These are phyloP conservation scores for Trifolium dubium DNA, from an alignment of 306 rosid genomes.

Conservation along the genomic window DNA sequence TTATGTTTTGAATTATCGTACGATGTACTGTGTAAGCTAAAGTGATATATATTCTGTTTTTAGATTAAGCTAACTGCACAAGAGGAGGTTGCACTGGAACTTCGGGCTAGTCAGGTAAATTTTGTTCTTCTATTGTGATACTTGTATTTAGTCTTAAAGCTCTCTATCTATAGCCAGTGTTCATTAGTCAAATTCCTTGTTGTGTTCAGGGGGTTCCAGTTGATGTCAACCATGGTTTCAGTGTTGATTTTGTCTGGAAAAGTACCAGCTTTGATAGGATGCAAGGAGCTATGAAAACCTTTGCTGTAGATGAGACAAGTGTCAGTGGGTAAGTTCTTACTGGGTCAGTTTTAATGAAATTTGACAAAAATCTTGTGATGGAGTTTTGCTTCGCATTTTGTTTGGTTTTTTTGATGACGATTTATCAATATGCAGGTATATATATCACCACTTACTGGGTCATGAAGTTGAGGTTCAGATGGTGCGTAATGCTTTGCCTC, in stretches of 20 bases:
- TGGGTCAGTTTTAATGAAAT: constrained; percentile 8
- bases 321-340: constrained; percentile 85
- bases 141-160: constrained; percentile 5
- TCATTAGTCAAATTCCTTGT: constrained; percentile 39
- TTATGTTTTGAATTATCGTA: constrained; percentile 12
- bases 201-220: constrained; percentile 93
- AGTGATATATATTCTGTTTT: constrained; percentile 33
- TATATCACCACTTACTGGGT: constrained; percentile 95
- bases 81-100: constrained; percentile 98
- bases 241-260: constrained; percentile 99
- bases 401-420: constrained; percentile 3
- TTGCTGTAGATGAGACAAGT: constrained; percentile 99
- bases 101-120: constrained; percentile 93
- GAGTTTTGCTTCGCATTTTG: constrained; percentile 6
- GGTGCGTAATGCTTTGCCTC: constrained; percentile 97
- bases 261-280: constrained; percentile 99
- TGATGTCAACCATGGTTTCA: constrained; percentile 94
- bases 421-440: constrained; percentile 67
- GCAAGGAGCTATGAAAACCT: constrained; percentile 99
- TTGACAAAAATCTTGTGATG: not conserved
- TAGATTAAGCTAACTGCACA: constrained; percentile 98
- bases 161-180: constrained; percentile 13
- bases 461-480: constrained; percentile 99
- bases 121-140: constrained; percentile 12
- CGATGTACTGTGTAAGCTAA: not conserved